Base-by-base conservation (phyloP, 768 basidiomycete genomes). In the Coprinopsis sp. region DNA sequence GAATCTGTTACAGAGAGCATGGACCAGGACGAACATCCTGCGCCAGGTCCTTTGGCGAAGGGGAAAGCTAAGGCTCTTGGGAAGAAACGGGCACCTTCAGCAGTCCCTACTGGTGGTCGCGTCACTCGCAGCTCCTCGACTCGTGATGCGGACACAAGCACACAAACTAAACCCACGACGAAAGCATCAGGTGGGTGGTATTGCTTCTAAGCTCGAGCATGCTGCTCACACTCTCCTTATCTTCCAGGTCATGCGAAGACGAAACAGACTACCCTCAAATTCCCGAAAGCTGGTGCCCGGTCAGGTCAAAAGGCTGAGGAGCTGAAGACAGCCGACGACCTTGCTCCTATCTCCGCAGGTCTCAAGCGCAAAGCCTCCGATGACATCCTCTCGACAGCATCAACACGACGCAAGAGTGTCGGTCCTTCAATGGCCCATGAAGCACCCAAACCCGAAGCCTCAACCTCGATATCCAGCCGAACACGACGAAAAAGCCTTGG, bases 71-170 rank as follows among this genome's bases (percentile, higher is more conserved):
- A 51, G 12, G 16, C 55, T 34, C 33, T 51, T 4, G 57, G 54
- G n/a, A 61, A 61, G 46, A 66, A 64, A 46, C 53, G 61, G 36
- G 47, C 58, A 21, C 59, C 64, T 24, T 47, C 52, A 8, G 40
- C 57, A n/a, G 25, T 59, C 22, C 47, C 53, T 28, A 54, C 61
- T 25, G 55, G 58, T 10, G 66, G 69, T 14, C 67, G 68, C 3
- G 52, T 42, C 22, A 43, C 41, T 10, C 33, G 48, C 19, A 49
- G 40, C 33, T 29, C 27, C 19, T 49, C 48, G 13, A 58, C 50
- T 2, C 67, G 66, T 45, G 57, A 68, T 25, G 60, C 27, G 10
- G n/a, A 4, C 24, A n/a, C 6, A 6, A 28, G 11, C 40, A 18
- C n/a, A 18, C 11, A 37, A n/a, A 31, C 60, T 6, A 61, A 67